Conservation (phyloP, 2,329 filamentous ascomycete genomes). For the Pyrenochaeta sp. region DNA sequence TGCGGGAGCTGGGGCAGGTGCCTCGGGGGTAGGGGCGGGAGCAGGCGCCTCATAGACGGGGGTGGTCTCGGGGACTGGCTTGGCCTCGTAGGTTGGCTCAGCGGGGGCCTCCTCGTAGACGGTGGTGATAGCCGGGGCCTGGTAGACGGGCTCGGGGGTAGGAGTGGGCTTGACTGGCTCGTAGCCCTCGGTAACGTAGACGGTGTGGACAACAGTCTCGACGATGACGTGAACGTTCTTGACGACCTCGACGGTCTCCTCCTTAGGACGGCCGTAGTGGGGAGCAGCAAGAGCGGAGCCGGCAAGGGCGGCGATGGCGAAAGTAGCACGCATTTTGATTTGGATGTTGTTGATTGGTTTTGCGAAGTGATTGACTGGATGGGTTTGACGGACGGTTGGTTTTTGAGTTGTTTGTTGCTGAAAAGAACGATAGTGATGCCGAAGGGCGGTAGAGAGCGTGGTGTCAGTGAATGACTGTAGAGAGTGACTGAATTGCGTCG, state of each 20-base stretch:
- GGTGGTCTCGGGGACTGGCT: constrained; percentile 11
- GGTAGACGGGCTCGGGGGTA: constrained; percentile 6
- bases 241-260: constrained; percentile 30
- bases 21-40: constrained; percentile 8
- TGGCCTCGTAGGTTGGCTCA: constrained; percentile 4
- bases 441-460: constrained; percentile 42
- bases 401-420: constrained; percentile 18
- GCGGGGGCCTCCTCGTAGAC: constrained; percentile 11
- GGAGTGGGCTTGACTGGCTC: constrained; percentile 9
- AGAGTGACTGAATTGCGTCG: constrained; percentile 34
- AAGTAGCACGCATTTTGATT: constrained; percentile 40
- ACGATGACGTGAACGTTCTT: constrained; percentile 33
- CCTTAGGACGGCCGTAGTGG: constrained; percentile 14
- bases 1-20: constrained; percentile 14
- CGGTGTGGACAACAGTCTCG: constrained; percentile 36
- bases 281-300: constrained; percentile 40
- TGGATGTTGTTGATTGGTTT: constrained; percentile 17
- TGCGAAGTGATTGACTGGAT: constrained; percentile 17
- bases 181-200: constrained; percentile 29
- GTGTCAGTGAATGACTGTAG: constrained; percentile 39
- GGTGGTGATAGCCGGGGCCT: constrained; percentile 13
- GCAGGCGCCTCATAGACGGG: constrained; percentile 12
- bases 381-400: constrained; percentile 24
- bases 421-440: constrained; percentile 36
- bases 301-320: constrained; percentile 39